phyloP scores from a whole-genome alignment of 2,329 filamentous ascomycete species.

The Huntiella omanensis region DNA sequence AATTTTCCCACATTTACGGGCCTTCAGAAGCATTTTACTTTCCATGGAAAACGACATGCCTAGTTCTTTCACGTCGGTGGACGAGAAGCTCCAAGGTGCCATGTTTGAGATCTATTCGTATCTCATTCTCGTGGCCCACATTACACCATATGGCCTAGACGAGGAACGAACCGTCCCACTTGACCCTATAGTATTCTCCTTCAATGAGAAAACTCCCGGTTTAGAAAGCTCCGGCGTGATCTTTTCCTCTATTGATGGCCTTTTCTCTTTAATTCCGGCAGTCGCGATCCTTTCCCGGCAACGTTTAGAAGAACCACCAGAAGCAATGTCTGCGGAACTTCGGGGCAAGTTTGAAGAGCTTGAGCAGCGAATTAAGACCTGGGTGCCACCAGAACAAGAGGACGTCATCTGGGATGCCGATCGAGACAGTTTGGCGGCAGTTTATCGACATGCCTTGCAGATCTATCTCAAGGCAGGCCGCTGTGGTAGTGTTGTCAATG shows the following conservation, averaged over 20 bases:
- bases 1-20: slow-evolving; percentile 10
- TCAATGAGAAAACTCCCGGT: slow-evolving; percentile 6
- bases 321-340: slow-evolving; percentile 1
- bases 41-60: slow-evolving; percentile 11
- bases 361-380: slow-evolving; percentile 7
- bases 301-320: slow-evolving; percentile 9
- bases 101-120: slow-evolving; percentile 12
- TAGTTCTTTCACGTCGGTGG: slow-evolving; percentile 8
- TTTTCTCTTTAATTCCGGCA: slow-evolving; percentile 8
- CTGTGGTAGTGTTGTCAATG: slow-evolving; percentile 7
- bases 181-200: slow-evolving; percentile 10
- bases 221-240: slow-evolving; percentile 8
- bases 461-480: slow-evolving; percentile 9
- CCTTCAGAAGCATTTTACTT: slow-evolving; percentile 8
- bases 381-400: slow-evolving; percentile 6
- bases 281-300: slow-evolving; percentile 7
- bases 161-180: slow-evolving; percentile 9
- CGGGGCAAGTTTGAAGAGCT: slow-evolving; percentile 6
- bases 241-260: slow-evolving; percentile 10
- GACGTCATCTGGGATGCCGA: slow-evolving; percentile 9
- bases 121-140: slow-evolving; percentile 10
- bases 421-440: slow-evolving; percentile 9
- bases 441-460: slow-evolving; percentile 8
- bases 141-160: slow-evolving; percentile 10
- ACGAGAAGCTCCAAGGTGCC: slow-evolving; percentile 10